A percentile compares a stretch with the other conserved stretches of the same genome.
These are phyloP conservation scores for Jamesozyma rosinii DNA, from an alignment of 805 yeast genomes.

Conservation along the genomic window DNA sequence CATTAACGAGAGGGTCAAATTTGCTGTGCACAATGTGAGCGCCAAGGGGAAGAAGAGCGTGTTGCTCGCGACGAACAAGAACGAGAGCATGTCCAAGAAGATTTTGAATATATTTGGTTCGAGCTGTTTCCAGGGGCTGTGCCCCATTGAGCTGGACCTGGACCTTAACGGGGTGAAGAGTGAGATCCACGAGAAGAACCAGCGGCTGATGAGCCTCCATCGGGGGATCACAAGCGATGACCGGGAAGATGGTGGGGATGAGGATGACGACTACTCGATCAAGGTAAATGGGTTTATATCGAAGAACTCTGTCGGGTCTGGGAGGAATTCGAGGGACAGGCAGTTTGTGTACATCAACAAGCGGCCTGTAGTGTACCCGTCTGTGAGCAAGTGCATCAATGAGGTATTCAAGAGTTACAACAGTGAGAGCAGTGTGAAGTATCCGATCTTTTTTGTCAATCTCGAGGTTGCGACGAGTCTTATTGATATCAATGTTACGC, in stretches of 20 bases:
- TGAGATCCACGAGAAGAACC: conserved; percentile 11
- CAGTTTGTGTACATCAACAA: conserved; percentile 67
- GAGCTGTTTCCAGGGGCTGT: conserved; percentile 49
- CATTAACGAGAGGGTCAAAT: conserved; percentile 46
- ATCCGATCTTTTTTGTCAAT: conserved; percentile 61
- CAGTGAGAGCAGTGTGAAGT: conserved; percentile 45
- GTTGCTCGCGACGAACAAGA: conserved; percentile 52
- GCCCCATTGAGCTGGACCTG: conserved; percentile 38
- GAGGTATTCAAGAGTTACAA: conserved; percentile 65
- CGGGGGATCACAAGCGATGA: background rate
- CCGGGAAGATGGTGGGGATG: conserved; percentile 8
- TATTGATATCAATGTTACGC: conserved; percentile 83
- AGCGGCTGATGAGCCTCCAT: conserved; percentile 6
- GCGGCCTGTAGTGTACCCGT: conserved; percentile 59
- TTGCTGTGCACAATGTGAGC: conserved; percentile 49
- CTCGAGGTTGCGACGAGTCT: conserved; percentile 41
- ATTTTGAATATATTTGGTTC: conserved; percentile 65
- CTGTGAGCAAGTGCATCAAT: conserved; percentile 49
- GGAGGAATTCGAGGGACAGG: conserved; percentile 61
- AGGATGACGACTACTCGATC: conserved; percentile 27
- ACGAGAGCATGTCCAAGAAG: conserved; percentile 41
- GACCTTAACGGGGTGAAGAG: conserved; percentile 29
- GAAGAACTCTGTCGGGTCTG: conserved; percentile 68
- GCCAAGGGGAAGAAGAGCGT: conserved; percentile 41
- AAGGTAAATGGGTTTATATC: conserved; percentile 57